Evolutionary conservation across 805 yeast genomes (phyloP), one percentile per base, ranked within the genome.

Genomic region (Saccharomycopsis oosterbeekiorum): DNA sequence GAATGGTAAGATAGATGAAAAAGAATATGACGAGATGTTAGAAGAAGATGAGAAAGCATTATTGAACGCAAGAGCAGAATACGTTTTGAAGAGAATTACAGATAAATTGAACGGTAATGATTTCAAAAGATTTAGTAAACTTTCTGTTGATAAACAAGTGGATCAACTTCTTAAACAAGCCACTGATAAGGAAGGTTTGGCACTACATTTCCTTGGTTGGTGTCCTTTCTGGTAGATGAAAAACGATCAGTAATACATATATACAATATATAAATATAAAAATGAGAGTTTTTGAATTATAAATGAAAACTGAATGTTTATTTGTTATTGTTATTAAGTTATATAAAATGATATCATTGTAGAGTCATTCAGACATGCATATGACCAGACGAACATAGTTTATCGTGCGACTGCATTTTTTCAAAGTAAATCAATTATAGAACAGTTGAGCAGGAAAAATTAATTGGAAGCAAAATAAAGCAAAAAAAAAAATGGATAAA

Each of bases 141-240:
- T 96, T 64, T 86, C 84, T 67, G 91, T 92, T 43, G 86, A 96
- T 1, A 83, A 87, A 2, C 99, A 94, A 73, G 98, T 94, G 43
- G 98, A 94, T 68, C 86, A 86, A 70, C 76, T 94, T 70, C 94
- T 94, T 58, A 96, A 89, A 68, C 97, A 94, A 71, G 98, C 99
- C 1, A 94, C 98, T 0, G 87, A 96, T 57, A 96, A 93, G 37
- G 98, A 94, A 70, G 94, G 94, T 68, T 75, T 94, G 60, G 94
- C 98, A 69, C 97, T 91, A 73, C 99, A 93, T 73, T 94, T 89
- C 70, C 88, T 94, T 64, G 99, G 99, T 19, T 94, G 99, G 99
- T 94, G 99, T 75, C 89, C 98, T 1, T 94, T 93, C 82, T 94
- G 99, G 98, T 93, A n/a, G 21, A 21, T 21, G 15, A 11, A 11